Evolutionary conservation across 1,284 basidiomycete genomes (phyloP).

Genomic region (Stereum hirsutum): DNA sequence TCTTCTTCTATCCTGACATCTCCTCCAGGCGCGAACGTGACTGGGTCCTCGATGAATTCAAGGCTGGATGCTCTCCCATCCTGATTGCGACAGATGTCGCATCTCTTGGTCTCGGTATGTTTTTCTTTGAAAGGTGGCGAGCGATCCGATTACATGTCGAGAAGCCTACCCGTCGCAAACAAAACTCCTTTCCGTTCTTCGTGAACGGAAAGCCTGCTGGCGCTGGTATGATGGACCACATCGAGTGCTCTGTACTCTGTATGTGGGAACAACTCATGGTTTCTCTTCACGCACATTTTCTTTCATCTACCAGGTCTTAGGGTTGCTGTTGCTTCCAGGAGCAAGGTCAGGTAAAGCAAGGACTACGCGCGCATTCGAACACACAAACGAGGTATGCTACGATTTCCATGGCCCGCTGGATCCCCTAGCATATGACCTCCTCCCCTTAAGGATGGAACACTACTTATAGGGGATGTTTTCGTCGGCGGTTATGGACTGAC

Average conservation of each 20-base stretch:
- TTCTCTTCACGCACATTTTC: constrained; percentile 10
- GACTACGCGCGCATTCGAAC: no score
- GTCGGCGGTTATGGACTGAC: constrained; percentile 37
- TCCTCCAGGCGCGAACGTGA: constrained; percentile 85
- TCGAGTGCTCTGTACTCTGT: constrained; percentile 7
- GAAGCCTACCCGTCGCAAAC: constrained; percentile 17
- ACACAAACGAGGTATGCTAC: no score
- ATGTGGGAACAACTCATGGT: constrained; percentile 7
- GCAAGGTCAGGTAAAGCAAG: constrained; percentile 35
- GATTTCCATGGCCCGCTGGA: constrained; percentile 26
- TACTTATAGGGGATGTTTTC: no score
- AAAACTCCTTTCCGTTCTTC: constrained; percentile 9
- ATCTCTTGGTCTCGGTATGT: constrained; percentile 99
- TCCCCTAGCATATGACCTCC: constrained; percentile 18
- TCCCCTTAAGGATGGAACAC: no score
- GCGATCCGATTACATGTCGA: constrained; percentile 24
- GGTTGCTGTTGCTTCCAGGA: constrained; percentile 41
- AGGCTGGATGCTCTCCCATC: constrained; percentile 94
- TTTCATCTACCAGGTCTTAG: constrained; percentile 28
- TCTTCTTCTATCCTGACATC: constrained; percentile 10
- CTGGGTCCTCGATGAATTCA: constrained; percentile 98
- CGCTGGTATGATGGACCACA: constrained; percentile 14
- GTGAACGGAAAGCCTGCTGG: constrained; percentile 6
- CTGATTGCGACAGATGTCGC: constrained; percentile 98
- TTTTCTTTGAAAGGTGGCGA: constrained; percentile 23